These are phyloP conservation scores for Thymus mandschuricus DNA, from an alignment of 257 asterid genomes.

Conservation along the genomic window DNA sequence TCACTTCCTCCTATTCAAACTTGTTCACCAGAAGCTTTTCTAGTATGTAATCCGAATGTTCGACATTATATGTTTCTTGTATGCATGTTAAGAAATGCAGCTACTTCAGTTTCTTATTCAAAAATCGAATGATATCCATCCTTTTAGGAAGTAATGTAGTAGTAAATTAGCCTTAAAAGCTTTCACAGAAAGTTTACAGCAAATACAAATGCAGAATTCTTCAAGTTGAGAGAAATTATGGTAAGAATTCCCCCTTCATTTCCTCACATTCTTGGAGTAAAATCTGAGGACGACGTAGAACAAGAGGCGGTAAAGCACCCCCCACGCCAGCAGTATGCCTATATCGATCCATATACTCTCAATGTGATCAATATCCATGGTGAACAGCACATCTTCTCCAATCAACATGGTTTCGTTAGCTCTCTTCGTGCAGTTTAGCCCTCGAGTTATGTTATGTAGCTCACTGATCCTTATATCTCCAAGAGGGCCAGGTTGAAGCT, in stretches of 20 bases:
- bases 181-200: slow-evolving; percentile 10
- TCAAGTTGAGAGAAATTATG: background rate
- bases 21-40: slow-evolving; percentile 1
- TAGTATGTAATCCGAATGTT: background rate
- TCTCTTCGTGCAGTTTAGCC: slow-evolving; percentile 34
- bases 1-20: background rate
- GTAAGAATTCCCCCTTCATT: slow-evolving; percentile 35
- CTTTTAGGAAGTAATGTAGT: background rate
- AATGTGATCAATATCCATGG: slow-evolving; percentile 57
- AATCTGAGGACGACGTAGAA: slow-evolving; percentile 67
- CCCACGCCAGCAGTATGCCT: slow-evolving; percentile 67
- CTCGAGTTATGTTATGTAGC: slow-evolving; percentile 49
- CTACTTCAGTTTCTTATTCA: background rate
- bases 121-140: slow-evolving; percentile 3
- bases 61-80: background rate
- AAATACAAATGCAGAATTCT: slow-evolving; percentile 4
- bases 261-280: slow-evolving; percentile 64
- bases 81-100: background rate
- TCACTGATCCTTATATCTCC: slow-evolving; percentile 67
- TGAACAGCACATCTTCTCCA: slow-evolving; percentile 72
- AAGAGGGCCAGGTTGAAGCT: slow-evolving; percentile 82
- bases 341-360: slow-evolving; percentile 58
- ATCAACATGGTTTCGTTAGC: slow-evolving; percentile 36
- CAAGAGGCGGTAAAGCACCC: slow-evolving; percentile 61
- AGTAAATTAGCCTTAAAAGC: background rate